These are phyloP conservation scores for Penicillium paxilli DNA, from an alignment of 495 filamentous ascomycete species.

Conservation along the genomic window DNA sequence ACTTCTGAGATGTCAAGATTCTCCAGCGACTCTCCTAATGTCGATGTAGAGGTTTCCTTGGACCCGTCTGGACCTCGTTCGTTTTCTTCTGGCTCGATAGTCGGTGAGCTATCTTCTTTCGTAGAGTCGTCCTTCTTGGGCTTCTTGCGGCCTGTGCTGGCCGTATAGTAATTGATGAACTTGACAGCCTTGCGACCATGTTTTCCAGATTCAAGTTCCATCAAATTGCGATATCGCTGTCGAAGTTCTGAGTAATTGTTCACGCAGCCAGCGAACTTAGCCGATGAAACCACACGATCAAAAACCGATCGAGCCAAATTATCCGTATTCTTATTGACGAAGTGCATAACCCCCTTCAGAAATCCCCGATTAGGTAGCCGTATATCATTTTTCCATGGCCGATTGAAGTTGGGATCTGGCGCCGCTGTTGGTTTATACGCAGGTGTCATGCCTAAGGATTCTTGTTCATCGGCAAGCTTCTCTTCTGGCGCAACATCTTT, in stretches of 20 bases:
- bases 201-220: conserved; percentile 62
- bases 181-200: conserved; percentile 53
- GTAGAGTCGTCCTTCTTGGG: neutral
- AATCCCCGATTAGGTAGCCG: conserved; percentile 62
- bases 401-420: conserved; percentile 60
- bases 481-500: conserved; percentile 36
- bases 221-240: conserved; percentile 64
- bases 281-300: conserved; percentile 72
- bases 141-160: conserved; percentile 62
- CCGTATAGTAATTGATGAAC: conserved; percentile 90
- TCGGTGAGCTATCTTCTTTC: neutral
- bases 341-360: conserved; percentile 68
- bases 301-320: conserved; percentile 67
- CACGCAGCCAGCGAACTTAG: conserved; percentile 80
- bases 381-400: conserved; percentile 71
- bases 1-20: no score
- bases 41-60: neutral
- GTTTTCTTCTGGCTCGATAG: neutral
- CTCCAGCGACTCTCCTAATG: no score
- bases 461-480: conserved; percentile 20
- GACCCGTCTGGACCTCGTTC: no score
- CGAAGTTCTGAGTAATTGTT: conserved; percentile 73
- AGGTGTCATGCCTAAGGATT: conserved; percentile 19
- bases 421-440: conserved; percentile 11
- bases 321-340: conserved; percentile 76